These are phyloP conservation scores for Pyrenophora graminea DNA, from an alignment of 2,329 filamentous ascomycete genomes.

Conservation along the genomic window DNA sequence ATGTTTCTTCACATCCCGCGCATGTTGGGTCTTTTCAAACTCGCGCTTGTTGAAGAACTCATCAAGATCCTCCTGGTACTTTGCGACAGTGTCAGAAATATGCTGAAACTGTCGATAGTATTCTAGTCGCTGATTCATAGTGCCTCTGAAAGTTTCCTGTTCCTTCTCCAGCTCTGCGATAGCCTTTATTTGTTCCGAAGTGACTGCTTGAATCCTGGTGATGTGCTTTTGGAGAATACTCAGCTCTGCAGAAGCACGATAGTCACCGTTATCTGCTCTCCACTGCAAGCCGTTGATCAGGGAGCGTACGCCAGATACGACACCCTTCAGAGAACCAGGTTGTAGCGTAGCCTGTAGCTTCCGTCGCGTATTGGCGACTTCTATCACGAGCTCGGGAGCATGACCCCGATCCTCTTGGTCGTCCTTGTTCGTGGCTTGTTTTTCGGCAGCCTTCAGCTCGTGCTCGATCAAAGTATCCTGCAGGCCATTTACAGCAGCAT, in stretches of 20 bases:
- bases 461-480: constrained; percentile 74
- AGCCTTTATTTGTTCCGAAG: constrained; percentile 57
- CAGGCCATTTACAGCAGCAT: constrained; percentile 75
- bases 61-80: constrained; percentile 68
- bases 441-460: constrained; percentile 68
- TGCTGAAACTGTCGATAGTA: constrained; percentile 90
- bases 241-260: constrained; percentile 65
- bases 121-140: constrained; percentile 84
- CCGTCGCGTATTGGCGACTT: constrained; percentile 56
- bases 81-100: constrained; percentile 84
- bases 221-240: constrained; percentile 68
- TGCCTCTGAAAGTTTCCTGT: constrained; percentile 72
- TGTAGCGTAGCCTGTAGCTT: constrained; percentile 55
- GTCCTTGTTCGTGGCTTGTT: constrained; percentile 63
- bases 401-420: constrained; percentile 60
- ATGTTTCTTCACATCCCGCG: constrained; percentile 58
- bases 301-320: constrained; percentile 71
- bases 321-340: constrained; percentile 69
- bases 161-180: constrained; percentile 66
- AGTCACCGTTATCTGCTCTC: constrained; percentile 58
- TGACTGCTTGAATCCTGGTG: constrained; percentile 59
- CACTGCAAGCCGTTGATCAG: constrained; percentile 64
- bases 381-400: constrained; percentile 67
- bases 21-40: constrained; percentile 47
- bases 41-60: constrained; percentile 59